phyloP scores from a whole-genome alignment of 2,329 filamentous ascomycete species.

The Sclerotinia spermophila region DNA sequence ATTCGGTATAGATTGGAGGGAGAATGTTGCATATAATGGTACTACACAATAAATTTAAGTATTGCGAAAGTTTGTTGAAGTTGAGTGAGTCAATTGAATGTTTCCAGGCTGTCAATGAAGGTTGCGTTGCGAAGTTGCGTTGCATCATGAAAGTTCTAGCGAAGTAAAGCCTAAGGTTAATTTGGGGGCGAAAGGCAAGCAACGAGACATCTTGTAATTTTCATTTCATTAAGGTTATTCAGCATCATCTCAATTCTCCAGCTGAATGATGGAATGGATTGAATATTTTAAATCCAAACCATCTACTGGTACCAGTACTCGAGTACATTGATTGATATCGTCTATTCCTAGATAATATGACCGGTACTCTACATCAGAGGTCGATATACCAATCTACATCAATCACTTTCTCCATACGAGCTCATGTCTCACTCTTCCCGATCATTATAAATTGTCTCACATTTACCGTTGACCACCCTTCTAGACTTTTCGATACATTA shows the following conservation, averaged over 20 bases:
- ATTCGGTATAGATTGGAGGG: constrained; percentile 1
- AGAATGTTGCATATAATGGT: neutral
- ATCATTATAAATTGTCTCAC: constrained; percentile 4
- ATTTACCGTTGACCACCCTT: constrained; percentile 13
- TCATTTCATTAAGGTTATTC: neutral
- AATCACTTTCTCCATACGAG: neutral
- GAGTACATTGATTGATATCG: neutral
- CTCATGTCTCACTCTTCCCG: constrained; percentile 14
- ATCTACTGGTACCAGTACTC: neutral
- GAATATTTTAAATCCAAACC: neutral
- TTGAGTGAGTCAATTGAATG: no score
- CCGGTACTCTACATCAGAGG: neutral
- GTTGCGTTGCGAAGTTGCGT: neutral
- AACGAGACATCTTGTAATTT: no score
- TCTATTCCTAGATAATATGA: neutral
- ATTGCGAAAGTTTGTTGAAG: neutral
- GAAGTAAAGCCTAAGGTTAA: neutral
- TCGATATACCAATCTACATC: neutral
- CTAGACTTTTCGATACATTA: constrained; percentile 11
- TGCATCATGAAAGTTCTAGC: neutral
- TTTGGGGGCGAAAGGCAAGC: neutral
- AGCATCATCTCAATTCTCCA: neutral
- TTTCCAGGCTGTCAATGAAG: neutral
- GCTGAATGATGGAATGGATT: no score
- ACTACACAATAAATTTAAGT: neutral